A percentile compares a stretch with the other conserved stretches of the same genome.
Evolutionary conservation across 352 stramenopile genomes (phyloP).

Genomic region (Globisporangium cystogenes): DNA sequence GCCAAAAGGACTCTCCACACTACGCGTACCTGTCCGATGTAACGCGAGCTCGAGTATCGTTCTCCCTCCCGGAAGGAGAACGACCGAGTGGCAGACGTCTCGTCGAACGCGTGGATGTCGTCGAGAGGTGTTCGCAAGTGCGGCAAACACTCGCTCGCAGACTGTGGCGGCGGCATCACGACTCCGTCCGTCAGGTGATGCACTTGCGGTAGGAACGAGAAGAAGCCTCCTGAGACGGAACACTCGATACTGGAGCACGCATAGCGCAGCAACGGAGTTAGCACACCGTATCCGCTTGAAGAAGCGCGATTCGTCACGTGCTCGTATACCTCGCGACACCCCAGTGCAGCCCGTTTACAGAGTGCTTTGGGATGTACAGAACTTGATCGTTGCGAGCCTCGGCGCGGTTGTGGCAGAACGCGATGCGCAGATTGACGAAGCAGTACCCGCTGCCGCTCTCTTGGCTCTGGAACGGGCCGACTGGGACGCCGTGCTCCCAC

Average conservation of each 20-base stretch:
- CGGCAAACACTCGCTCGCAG: no score
- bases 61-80: conserved; percentile 3
- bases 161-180: conserved; percentile 2
- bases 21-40: not conserved
- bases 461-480: conserved; percentile 48
- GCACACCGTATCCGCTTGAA: no score
- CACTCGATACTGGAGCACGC: conserved; percentile 19
- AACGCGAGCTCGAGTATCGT: conserved; percentile 8
- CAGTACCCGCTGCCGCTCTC: conserved; percentile 41
- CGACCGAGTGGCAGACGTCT: conserved; percentile 7
- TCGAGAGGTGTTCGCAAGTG: no score
- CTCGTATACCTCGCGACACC: conserved; percentile 48
- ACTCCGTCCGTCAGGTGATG: conserved; percentile 9
- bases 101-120: conserved; percentile 7
- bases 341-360: no score
- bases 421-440: conserved; percentile 35
- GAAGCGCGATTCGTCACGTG: no score
- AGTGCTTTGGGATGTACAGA: conserved; percentile 12
- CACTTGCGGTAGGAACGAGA: conserved; percentile 20
- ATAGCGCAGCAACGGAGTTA: not conserved
- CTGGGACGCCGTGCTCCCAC: conserved; percentile 38
- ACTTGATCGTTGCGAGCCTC: conserved; percentile 19
- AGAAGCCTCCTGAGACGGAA: conserved; percentile 19
- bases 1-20: no score
- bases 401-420: no score